Evolutionary conservation across 768 basidiomycete genomes (phyloP).

Genomic region (Pleurotus citrinopileatus): DNA sequence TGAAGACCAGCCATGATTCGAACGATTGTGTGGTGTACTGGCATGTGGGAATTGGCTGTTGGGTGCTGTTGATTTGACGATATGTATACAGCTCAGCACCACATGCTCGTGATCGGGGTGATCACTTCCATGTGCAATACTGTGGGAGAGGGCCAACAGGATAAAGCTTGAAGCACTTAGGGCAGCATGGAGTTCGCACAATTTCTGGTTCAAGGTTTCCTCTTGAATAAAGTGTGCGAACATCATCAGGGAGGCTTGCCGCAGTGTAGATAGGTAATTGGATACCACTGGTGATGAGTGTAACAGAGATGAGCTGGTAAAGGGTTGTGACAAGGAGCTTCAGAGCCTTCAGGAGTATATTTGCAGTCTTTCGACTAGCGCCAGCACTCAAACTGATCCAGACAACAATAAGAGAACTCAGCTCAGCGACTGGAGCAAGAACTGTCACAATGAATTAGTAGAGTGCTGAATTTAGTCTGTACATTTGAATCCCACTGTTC

Average conservation of each 20-base stretch:
- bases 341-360: conserved; percentile 17
- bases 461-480: too few species aligned
- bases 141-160: conserved; percentile 12
- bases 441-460: neutral
- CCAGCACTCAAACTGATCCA: conserved; percentile 22
- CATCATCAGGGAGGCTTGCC: conserved; percentile 19
- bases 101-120: conserved; percentile 17
- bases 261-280: neutral
- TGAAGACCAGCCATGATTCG: conserved; percentile 24
- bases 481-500: too few species aligned
- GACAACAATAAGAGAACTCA: conserved; percentile 12
- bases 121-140: conserved; percentile 17
- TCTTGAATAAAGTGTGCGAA: conserved; percentile 18
- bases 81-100: conserved; percentile 17
- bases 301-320: conserved; percentile 12
- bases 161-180: conserved; percentile 21
- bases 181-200: conserved; percentile 22
- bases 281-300: conserved; percentile 12
- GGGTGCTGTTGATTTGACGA: conserved; percentile 12
- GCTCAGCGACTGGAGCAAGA: neutral
- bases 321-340: conserved; percentile 16
- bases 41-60: conserved; percentile 15
- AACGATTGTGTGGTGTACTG: conserved; percentile 24
- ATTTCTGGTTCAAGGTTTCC: conserved; percentile 20
- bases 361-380: conserved; percentile 18